Base-by-base conservation (phyloP, 257 asterid species). In the Solanum acaule region DNA sequence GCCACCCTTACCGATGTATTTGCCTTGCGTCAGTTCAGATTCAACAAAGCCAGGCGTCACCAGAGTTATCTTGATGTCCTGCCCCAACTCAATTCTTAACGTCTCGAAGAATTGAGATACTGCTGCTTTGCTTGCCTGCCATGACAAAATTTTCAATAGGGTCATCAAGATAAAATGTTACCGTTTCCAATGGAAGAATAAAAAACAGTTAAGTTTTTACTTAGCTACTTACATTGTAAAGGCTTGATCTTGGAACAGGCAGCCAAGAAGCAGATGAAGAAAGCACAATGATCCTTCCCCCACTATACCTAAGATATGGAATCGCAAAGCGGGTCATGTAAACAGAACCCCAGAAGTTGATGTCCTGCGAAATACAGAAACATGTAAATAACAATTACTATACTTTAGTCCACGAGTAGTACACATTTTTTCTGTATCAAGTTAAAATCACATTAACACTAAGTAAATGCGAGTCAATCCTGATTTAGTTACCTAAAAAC, bases 81-180 rank as follows among this genome's bases (percentile, higher is more conserved):
- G 90, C 35, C 91, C 95, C 35, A 96, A 90, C 85, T 96, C 98
- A 3, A 93, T 76, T 37, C 97, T 88, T 15, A 94, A 71, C 0
- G 98, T 95, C 86, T 96, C 98, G 10, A 95, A 94, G 91, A 95
- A 96, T 59, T 95, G 94, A 33, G 91, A 90, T 10, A 95, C 90
- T 56, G 98, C 98, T 75, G 98, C 98, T 89, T 96, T 96, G 87
- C 97, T 96, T 83, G 98, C 99, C 99, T 95, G 93, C 15, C 23
- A 20, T 35, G 34, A 44, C 20, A 76, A 44, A 15, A 40, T 22
- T 44, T 49, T n/a, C 18, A 2, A 14, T 20, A 16, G 31, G 37
- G 56, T 25, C 61, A 14, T 14, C 37, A 35, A 4, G 52, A 29
- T 1, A 42, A 46, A 33, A 25, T 42, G 29, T 23, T 3, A 81